phyloP scores from a whole-genome alignment of 768 basidiomycete species.

The Clavaria fumosa region DNA sequence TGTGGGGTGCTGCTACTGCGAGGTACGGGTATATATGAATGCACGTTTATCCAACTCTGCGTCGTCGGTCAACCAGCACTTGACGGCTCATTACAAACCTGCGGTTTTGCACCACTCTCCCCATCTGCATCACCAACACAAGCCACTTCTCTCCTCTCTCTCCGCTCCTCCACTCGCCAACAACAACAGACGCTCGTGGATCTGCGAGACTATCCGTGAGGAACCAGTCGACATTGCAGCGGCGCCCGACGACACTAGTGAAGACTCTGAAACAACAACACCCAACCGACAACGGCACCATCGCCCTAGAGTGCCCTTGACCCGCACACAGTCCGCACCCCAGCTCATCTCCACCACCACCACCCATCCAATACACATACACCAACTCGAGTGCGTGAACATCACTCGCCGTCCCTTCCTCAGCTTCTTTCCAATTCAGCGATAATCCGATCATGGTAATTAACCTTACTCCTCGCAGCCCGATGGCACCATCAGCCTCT shows the following conservation, averaged over 20 bases:
- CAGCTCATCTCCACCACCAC: slow-evolving; percentile 52
- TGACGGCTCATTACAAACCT: not conserved
- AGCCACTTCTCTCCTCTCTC: no score
- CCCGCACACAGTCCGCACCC: slow-evolving; percentile 36
- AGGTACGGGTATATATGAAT: no score
- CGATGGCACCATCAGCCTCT: slow-evolving; percentile 31
- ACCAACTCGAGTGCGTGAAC: slow-evolving; percentile 26
- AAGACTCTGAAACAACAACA: slow-evolving; percentile 24
- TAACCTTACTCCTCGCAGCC: slow-evolving; percentile 9
- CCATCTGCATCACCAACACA: no score
- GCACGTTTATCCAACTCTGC: not conserved
- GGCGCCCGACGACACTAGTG: slow-evolving; percentile 9
- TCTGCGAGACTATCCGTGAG: slow-evolving; percentile 35
- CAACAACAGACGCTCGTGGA: slow-evolving; percentile 18
- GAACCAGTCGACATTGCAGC: slow-evolving; percentile 19
- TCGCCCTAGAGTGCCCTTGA: slow-evolving; percentile 29
- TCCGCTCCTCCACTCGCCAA: slow-evolving; percentile 13
- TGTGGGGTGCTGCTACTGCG: no score
- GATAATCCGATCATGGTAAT: no score
- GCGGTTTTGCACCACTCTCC: no score
- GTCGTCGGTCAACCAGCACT: no score
- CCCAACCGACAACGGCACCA: slow-evolving; percentile 43
- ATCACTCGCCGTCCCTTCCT: slow-evolving; percentile 7
- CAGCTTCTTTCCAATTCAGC: no score
- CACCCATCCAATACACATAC: slow-evolving; percentile 41